These are phyloP conservation scores for Penicillium tannophilum DNA, from an alignment of 495 filamentous ascomycete genomes.

Conservation along the genomic window DNA sequence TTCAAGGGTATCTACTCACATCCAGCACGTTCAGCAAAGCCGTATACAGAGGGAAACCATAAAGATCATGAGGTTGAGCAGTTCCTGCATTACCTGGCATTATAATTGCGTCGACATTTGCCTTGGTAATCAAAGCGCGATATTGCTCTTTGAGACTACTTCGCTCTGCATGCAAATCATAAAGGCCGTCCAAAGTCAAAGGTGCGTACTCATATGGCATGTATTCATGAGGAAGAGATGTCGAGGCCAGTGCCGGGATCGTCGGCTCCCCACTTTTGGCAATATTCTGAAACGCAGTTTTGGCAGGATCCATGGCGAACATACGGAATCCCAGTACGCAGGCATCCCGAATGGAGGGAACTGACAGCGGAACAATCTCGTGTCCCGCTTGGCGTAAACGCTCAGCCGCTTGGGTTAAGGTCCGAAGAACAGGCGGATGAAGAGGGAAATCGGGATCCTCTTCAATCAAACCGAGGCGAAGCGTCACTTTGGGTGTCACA, in stretches of 20 bases:
- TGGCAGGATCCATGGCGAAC: conserved; percentile 25
- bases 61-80: conserved; percentile 18
- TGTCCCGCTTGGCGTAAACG: conserved; percentile 18
- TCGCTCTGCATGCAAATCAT: conserved; percentile 15
- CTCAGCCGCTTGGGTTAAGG: conserved; percentile 8
- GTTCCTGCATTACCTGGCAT: conserved; percentile 24
- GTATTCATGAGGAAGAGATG: conserved; percentile 15
- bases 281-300: conserved; percentile 23
- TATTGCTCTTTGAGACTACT: conserved; percentile 19
- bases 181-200: conserved; percentile 20
- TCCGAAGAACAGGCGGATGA: conserved; percentile 24
- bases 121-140: conserved; percentile 9
- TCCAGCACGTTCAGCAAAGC: conserved; percentile 22
- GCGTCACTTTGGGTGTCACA: conserved; percentile 7
- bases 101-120: conserved; percentile 16
- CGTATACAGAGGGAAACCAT: conserved; percentile 19
- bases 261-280: conserved; percentile 25
- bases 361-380: conserved; percentile 17
- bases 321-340: conserved; percentile 20
- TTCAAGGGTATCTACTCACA: conserved; percentile 6
- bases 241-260: conserved; percentile 23
- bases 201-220: conserved; percentile 16
- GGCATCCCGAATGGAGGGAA: conserved; percentile 12
- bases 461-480: conserved; percentile 17
- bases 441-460: conserved; percentile 22